Conservation (phyloP, 2,329 filamentous ascomycete genomes). For the Epichloe glyceriae region DNA sequence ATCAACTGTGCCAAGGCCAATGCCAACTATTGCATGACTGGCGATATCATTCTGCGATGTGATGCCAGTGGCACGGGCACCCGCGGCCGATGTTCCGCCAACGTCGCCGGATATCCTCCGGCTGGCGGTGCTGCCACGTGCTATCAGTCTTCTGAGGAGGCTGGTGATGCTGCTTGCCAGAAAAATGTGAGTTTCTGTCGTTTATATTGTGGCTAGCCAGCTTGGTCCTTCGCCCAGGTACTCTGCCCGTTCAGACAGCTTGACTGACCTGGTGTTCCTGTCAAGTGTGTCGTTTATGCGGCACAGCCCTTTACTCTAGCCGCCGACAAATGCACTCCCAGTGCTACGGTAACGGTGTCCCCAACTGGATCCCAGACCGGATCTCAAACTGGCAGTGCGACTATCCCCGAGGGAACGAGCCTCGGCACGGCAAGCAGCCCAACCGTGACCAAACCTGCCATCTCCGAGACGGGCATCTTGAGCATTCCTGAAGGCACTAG, state of each 20-base stretch:
- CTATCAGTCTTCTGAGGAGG: slow-evolving; percentile 24
- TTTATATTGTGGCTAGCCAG: neutral
- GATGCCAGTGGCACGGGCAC: slow-evolving; percentile 23
- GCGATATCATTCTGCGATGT: slow-evolving; percentile 36
- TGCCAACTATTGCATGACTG: slow-evolving; percentile 29
- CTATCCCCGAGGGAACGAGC: neutral
- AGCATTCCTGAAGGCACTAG: slow-evolving; percentile 6
- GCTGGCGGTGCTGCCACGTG: slow-evolving; percentile 24
- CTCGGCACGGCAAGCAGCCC: neutral
- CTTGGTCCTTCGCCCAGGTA: too few species aligned
- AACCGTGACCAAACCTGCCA: neutral
- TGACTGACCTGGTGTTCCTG: neutral
- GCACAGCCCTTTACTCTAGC: slow-evolving; percentile 25
- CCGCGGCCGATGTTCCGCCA: slow-evolving; percentile 30
- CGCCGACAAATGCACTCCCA: slow-evolving; percentile 21
- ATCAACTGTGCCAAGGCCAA: slow-evolving; percentile 28
- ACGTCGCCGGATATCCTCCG: slow-evolving; percentile 30
- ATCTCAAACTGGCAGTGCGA: neutral
- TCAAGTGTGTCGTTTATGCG: slow-evolving; percentile 31
- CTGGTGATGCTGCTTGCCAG: slow-evolving; percentile 33
- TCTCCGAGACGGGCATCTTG: slow-evolving; percentile 2
- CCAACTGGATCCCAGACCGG: neutral
- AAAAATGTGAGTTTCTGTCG: slow-evolving; percentile 26
- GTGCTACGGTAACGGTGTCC: slow-evolving; percentile 8
- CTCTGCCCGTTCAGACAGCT: neutral